phyloP scores from a whole-genome alignment of 1,139 yeast species.

The Lodderomyces orthopsilosis region DNA sequence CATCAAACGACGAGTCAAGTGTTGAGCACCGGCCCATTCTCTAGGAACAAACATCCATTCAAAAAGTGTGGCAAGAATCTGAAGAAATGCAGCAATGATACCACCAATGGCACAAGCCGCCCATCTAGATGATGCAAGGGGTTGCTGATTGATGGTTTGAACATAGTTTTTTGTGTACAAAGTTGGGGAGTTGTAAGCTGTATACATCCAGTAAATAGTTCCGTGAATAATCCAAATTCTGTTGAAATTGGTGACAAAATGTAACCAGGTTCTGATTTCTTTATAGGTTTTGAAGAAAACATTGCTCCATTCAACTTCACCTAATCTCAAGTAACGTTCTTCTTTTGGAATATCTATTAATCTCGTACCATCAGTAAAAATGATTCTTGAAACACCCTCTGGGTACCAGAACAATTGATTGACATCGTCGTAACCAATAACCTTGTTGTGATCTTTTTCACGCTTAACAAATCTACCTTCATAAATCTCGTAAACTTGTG shows the following conservation, averaged over 20 bases:
- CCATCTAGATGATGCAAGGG: constrained; percentile 87
- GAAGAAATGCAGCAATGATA: constrained; percentile 75
- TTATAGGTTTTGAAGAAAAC: constrained; percentile 96
- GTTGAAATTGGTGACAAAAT: constrained; percentile 89
- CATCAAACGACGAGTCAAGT: constrained; percentile 80
- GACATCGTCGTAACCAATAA: constrained; percentile 97
- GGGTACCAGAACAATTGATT: constrained; percentile 99
- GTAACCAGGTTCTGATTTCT: constrained; percentile 98
- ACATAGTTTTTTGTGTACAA: constrained; percentile 82
- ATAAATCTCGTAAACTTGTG: constrained; percentile 91
- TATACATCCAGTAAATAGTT: constrained; percentile 89
- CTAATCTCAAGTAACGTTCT: constrained; percentile 85
- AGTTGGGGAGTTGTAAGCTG: constrained; percentile 89
- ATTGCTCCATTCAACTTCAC: constrained; percentile 89
- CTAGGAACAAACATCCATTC: constrained; percentile 98
- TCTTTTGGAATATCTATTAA: constrained; percentile 85
- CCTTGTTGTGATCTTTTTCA: constrained; percentile 91
- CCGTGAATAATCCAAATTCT: constrained; percentile 97
- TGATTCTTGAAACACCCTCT: constrained; percentile 93
- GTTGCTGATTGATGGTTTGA: constrained; percentile 81
- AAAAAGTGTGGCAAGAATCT: constrained; percentile 80
- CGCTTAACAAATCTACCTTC: constrained; percentile 97
- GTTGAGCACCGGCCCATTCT: constrained; percentile 99
- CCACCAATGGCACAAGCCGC: constrained; percentile 94
- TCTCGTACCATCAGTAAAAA: constrained; percentile 87